These are phyloP conservation scores for Umbellularia californica DNA, from an alignment of 164 flowering plant species.

Conservation along the genomic window DNA sequence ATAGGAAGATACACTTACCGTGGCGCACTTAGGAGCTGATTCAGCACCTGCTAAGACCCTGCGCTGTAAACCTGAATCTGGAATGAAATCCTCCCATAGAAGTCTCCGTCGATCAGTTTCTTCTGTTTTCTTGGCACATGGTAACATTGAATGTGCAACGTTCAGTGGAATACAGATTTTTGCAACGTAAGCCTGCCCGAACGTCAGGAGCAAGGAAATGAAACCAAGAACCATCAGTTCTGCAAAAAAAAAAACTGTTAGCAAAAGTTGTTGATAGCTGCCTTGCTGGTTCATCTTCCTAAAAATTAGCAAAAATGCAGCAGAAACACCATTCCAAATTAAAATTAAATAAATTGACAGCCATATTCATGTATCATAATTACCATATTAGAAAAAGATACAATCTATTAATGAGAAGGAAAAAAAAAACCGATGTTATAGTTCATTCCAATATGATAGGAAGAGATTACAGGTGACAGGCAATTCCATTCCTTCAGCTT, in stretches of 20 bases:
- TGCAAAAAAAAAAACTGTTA: slow-evolving; percentile 18
- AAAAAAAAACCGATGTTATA: too few species aligned
- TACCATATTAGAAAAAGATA: too few species aligned
- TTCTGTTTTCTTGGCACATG: slow-evolving; percentile 31
- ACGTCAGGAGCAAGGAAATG: slow-evolving; percentile 54
- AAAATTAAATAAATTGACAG: neutral
- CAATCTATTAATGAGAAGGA: too few species aligned
- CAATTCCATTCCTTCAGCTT: too few species aligned
- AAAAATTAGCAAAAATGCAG: too few species aligned
- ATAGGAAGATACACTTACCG: slow-evolving; percentile 23
- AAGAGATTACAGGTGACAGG: too few species aligned
- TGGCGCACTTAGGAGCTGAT: slow-evolving; percentile 21
- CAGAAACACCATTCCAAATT: too few species aligned
- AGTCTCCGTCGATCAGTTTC: slow-evolving; percentile 36
- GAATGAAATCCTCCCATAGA: slow-evolving; percentile 32
- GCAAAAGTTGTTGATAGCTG: neutral
- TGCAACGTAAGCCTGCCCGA: slow-evolving; percentile 41
- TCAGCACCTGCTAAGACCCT: slow-evolving; percentile 37
- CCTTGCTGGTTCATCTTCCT: neutral
- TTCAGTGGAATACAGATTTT: slow-evolving; percentile 44
- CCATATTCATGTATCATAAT: neutral
- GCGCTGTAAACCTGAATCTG: slow-evolving; percentile 12
- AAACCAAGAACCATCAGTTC: slow-evolving; percentile 72
- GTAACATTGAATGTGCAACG: slow-evolving; percentile 44
- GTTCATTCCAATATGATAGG: too few species aligned